These are phyloP conservation scores for Naganishia vaughanmartiniae DNA, from an alignment of 768 basidiomycete species.

Conservation along the genomic window DNA sequence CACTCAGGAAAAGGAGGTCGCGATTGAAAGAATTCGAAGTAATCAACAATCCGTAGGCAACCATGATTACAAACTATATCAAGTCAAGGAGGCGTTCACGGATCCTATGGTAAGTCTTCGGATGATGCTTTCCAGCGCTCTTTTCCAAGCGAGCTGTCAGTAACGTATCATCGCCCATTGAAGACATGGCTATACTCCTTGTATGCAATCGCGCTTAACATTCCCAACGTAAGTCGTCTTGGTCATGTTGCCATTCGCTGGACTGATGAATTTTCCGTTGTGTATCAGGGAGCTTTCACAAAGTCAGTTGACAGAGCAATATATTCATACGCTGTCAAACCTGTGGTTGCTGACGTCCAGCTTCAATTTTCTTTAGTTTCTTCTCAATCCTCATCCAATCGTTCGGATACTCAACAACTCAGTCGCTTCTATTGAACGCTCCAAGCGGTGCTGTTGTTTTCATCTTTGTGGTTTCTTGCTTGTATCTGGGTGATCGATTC, in stretches of 20 bases:
- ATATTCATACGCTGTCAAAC: too few species aligned
- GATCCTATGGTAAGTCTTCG: slow-evolving; percentile 29
- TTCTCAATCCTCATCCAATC: slow-evolving; percentile 31
- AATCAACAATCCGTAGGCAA: slow-evolving; percentile 35
- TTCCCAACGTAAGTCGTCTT: slow-evolving; percentile 22
- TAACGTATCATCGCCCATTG: too few species aligned
- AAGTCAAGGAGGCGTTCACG: slow-evolving; percentile 30
- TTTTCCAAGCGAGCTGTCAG: too few species aligned
- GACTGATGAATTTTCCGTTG: not conserved
- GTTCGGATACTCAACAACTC: slow-evolving; percentile 23
- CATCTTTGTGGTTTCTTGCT: slow-evolving; percentile 27
- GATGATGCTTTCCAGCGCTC: too few species aligned
- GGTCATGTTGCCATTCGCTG: not conserved
- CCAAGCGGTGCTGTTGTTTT: slow-evolving; percentile 28
- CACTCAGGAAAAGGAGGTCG: slow-evolving; percentile 17
- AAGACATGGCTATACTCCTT: slow-evolving; percentile 32
- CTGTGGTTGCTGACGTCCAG: not conserved
- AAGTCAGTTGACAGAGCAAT: not conserved
- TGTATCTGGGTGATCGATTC: slow-evolving; percentile 24
- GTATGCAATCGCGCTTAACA: slow-evolving; percentile 25
- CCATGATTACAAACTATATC: slow-evolving; percentile 28
- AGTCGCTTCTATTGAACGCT: slow-evolving; percentile 27
- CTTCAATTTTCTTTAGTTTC: slow-evolving; percentile 15
- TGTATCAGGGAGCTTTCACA: slow-evolving; percentile 9
- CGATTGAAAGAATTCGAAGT: slow-evolving; percentile 31